A percentile compares a stretch with the other conserved stretches of the same genome.
phyloP scores from a whole-genome alignment of 345 rosid genomes.

The Leavenworthia alabamica region DNA sequence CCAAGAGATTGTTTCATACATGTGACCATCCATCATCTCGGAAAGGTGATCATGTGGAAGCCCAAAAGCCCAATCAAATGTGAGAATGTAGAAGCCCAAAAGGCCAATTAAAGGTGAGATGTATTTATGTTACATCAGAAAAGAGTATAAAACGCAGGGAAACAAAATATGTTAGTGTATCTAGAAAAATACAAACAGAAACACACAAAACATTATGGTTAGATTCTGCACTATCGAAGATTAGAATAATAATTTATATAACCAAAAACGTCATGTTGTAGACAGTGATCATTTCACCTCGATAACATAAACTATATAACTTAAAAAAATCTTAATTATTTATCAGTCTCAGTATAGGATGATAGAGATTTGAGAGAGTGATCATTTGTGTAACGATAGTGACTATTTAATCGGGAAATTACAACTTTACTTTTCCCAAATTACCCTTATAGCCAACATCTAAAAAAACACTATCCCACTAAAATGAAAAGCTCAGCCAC shows the following conservation, averaged over 20 bases:
- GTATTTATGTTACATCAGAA: background rate
- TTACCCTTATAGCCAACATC: background rate
- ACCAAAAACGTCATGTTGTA: background rate
- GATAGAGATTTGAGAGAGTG: background rate
- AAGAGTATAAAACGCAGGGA: background rate
- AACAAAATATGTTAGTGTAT: background rate
- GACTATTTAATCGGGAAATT: constrained; percentile 9
- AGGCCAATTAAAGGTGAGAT: background rate
- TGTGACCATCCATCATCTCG: background rate
- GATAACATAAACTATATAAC: background rate
- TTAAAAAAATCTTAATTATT: background rate
- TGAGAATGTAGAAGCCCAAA: too few species aligned
- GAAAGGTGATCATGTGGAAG: background rate
- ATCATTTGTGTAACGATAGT: constrained; percentile 5
- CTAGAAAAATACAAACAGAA: constrained; percentile 6
- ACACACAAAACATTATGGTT: constrained; percentile 12
- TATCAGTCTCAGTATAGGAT: background rate
- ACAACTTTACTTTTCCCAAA: background rate
- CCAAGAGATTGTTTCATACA: background rate
- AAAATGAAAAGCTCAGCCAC: constrained; percentile 20
- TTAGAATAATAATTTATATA: background rate
- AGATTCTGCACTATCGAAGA: background rate
- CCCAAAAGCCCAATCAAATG: background rate
- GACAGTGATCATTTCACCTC: background rate
- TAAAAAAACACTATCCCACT: background rate